Evolutionary conservation across 2,329 filamentous ascomycete genomes (phyloP).

Genomic region (Claviceps sp.): DNA sequence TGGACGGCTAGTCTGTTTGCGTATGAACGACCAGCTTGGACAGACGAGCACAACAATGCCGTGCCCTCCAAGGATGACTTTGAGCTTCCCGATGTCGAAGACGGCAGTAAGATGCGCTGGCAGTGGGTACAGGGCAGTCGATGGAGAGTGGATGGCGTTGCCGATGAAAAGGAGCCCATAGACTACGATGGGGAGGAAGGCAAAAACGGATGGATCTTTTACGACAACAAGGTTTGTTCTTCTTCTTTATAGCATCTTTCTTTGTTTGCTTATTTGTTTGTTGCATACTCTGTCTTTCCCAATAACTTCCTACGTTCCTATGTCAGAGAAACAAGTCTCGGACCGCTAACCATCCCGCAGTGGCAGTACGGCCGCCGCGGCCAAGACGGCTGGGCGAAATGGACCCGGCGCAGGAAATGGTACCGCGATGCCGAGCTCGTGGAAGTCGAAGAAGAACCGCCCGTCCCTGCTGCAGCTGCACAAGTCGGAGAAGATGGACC

Average conservation of each 20-base stretch:
- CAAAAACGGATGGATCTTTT: slow-evolving; percentile 84
- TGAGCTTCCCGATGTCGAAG: slow-evolving; percentile 47
- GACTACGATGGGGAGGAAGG: slow-evolving; percentile 47
- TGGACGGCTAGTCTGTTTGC: slow-evolving; percentile 89
- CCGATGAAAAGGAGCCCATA: slow-evolving; percentile 30
- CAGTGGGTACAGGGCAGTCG: slow-evolving; percentile 74
- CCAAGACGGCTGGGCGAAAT: slow-evolving; percentile 83
- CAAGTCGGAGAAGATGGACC: slow-evolving; percentile 26
- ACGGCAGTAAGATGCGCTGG: slow-evolving; percentile 44
- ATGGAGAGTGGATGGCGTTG: slow-evolving; percentile 74
- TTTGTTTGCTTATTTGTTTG: background rate
- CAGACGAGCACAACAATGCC: slow-evolving; percentile 82
- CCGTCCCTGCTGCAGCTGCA: slow-evolving; percentile 4
- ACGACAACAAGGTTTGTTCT: slow-evolving; percentile 67
- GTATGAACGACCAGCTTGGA: slow-evolving; percentile 85
- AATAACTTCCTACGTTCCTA: too few relatives aligned
- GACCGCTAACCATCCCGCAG: slow-evolving; percentile 26
- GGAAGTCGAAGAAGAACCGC: slow-evolving; percentile 39
- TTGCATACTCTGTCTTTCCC: background rate
- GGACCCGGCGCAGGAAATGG: slow-evolving; percentile 90
- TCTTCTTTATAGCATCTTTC: background rate
- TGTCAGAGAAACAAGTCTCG: too few relatives aligned
- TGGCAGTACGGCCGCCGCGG: slow-evolving; percentile 83
- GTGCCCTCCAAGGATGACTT: slow-evolving; percentile 62
- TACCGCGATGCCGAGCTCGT: slow-evolving; percentile 91